These are phyloP conservation scores for Avicennia marina DNA, from an alignment of 257 asterid genomes.

Conservation along the genomic window DNA sequence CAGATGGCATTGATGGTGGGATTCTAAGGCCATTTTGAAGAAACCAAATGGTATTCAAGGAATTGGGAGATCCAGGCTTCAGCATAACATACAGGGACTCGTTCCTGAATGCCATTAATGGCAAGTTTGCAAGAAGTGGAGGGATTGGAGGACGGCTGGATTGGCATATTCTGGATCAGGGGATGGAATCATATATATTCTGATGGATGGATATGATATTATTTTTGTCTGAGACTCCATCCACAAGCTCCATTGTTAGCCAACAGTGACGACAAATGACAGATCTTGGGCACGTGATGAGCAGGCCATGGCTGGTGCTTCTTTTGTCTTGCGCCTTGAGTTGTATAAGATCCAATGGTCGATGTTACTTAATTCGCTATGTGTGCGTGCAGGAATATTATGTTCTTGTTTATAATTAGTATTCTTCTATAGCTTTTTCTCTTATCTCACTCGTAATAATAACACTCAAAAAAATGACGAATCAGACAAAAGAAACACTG, in stretches of 20 bases:
- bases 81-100: slow-evolving; percentile 25
- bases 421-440: too few species aligned
- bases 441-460: too few species aligned
- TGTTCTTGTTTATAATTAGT: too few species aligned
- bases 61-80: slow-evolving; percentile 47
- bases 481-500: too few species aligned
- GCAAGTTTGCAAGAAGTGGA: slow-evolving; percentile 30
- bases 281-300: slow-evolving; percentile 16
- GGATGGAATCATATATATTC: slow-evolving; percentile 32
- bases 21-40: slow-evolving; percentile 30
- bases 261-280: slow-evolving; percentile 39
- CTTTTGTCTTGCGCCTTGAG: too few species aligned
- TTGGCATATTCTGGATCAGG: slow-evolving; percentile 46
- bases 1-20: slow-evolving; percentile 50
- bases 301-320: background rate
- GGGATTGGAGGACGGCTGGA: slow-evolving; percentile 40
- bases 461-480: too few species aligned
- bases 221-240: slow-evolving; percentile 33
- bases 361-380: too few species aligned
- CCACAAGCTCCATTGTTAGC: slow-evolving; percentile 35
- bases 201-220: slow-evolving; percentile 44
- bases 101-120: slow-evolving; percentile 29
- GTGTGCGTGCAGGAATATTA: too few species aligned
- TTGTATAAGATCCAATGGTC: too few species aligned
- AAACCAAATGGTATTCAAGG: slow-evolving; percentile 44